These are phyloP conservation scores for Ramichloridium luteum DNA, from an alignment of 2,329 filamentous ascomycete genomes.

Conservation along the genomic window DNA sequence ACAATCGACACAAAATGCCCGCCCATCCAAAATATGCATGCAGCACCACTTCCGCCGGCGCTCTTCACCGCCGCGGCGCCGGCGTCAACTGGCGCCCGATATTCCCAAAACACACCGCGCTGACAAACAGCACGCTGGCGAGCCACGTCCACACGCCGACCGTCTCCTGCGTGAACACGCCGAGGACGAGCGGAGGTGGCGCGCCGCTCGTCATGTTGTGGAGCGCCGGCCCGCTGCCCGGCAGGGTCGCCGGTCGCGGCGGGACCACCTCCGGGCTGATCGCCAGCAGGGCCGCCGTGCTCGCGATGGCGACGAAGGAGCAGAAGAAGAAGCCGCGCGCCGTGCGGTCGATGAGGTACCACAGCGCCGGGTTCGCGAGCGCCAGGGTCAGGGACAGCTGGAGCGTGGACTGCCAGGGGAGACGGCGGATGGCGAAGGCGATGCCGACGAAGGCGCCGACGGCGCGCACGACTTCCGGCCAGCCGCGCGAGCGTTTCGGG, in stretches of 20 bases:
- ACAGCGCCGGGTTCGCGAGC: slow-evolving; percentile 82
- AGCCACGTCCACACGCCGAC: slow-evolving; percentile 76
- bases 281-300: slow-evolving; percentile 61
- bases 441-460: slow-evolving; percentile 62
- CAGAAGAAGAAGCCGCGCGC: slow-evolving; percentile 73
- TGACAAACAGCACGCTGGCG: slow-evolving; percentile 86
- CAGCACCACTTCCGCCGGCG: too few relatives aligned
- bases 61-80: too few relatives aligned
- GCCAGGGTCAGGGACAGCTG: slow-evolving; percentile 83
- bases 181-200: slow-evolving; percentile 35
- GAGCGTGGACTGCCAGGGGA: slow-evolving; percentile 89
- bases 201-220: slow-evolving; percentile 1
- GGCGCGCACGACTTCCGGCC: slow-evolving; percentile 60
- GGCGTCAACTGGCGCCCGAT: slow-evolving; percentile 69
- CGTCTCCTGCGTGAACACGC: slow-evolving; percentile 48
- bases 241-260: slow-evolving; percentile 21
- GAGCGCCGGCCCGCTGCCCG: slow-evolving; percentile 29
- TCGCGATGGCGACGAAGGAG: slow-evolving; percentile 56
- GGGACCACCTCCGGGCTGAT: slow-evolving; percentile 71
- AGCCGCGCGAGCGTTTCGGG: slow-evolving; percentile 30
- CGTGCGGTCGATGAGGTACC: slow-evolving; percentile 92
- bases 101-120: slow-evolving; percentile 90
- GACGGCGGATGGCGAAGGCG: slow-evolving; percentile 71
- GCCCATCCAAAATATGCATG: too few relatives aligned
- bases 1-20: too few relatives aligned